A percentile compares a stretch with the other conserved stretches of the same genome.
These are phyloP conservation scores for Aspergillus transmontanensis DNA, from an alignment of 2,329 filamentous ascomycete species.

Conservation along the genomic window DNA sequence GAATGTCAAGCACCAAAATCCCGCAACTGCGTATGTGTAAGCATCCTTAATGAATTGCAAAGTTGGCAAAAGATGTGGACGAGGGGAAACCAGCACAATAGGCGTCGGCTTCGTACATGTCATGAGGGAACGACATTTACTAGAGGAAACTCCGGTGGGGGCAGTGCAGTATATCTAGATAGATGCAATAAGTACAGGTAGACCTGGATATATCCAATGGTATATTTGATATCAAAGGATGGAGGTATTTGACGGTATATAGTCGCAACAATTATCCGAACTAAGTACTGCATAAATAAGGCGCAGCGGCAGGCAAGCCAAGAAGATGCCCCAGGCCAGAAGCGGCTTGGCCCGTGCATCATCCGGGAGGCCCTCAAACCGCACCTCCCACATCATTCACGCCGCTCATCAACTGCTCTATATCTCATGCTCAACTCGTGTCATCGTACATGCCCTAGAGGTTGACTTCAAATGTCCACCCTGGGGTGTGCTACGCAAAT, in stretches of 20 bases:
- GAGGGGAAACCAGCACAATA: not conserved
- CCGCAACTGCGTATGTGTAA: not conserved
- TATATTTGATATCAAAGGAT: not conserved
- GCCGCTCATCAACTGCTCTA: conserved; percentile 18
- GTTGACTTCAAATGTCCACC: conserved; percentile 43
- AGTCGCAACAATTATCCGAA: not conserved
- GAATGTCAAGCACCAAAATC: conserved; percentile 1
- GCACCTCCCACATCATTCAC: conserved; percentile 26
- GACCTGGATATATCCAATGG: not conserved
- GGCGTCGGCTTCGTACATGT: not conserved
- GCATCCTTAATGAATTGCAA: not conserved
- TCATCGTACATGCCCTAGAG: conserved; percentile 31
- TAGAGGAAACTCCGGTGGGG: not conserved
- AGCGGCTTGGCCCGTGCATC: conserved; percentile 30
- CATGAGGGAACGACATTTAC: not conserved
- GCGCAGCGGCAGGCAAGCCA: not conserved
- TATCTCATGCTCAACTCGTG: conserved; percentile 22
- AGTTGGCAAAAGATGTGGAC: not conserved
- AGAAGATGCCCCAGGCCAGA: conserved; percentile 17
- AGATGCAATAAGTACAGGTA: not conserved
- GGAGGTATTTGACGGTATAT: not conserved
- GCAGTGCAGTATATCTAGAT: not conserved
- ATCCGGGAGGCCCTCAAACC: conserved; percentile 26
- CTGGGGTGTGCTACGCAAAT: conserved; percentile 39
- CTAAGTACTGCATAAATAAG: not conserved